phyloP scores from a whole-genome alignment of 306 rosid species.

The Cicer pinnatifidum region DNA sequence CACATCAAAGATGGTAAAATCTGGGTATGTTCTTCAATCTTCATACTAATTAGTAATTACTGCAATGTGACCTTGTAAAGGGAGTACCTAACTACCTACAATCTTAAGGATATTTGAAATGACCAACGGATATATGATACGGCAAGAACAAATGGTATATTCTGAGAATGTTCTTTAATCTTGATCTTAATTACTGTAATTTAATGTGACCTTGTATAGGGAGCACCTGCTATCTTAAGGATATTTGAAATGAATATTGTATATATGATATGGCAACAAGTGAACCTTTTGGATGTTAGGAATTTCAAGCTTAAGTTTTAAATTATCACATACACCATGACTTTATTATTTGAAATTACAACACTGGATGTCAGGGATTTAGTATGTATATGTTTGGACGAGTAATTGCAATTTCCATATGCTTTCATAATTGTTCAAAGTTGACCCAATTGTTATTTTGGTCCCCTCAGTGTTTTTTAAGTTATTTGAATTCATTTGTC shows the following conservation, averaged over 20 bases:
- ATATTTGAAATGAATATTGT: slow-evolving; percentile 8
- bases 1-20: slow-evolving; percentile 71
- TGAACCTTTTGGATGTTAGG: slow-evolving; percentile 27
- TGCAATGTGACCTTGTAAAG: slow-evolving; percentile 18
- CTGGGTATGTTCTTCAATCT: slow-evolving; percentile 57
- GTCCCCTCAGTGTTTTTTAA: neutral
- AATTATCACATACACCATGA: slow-evolving; percentile 9
- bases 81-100: slow-evolving; percentile 20
- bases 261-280: slow-evolving; percentile 26
- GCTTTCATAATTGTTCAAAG: slow-evolving; percentile 37
- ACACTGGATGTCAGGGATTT: neutral
- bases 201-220: slow-evolving; percentile 27
- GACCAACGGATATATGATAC: neutral
- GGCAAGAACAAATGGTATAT: slow-evolving; percentile 53
- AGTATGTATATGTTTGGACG: neutral
- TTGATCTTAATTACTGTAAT: slow-evolving; percentile 16
- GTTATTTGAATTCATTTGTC: slow-evolving; percentile 17
- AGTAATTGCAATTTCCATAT: slow-evolving; percentile 24
- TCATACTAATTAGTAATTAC: slow-evolving; percentile 1
- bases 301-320: slow-evolving; percentile 23
- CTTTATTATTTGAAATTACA: slow-evolving; percentile 28
- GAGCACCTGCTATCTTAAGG: slow-evolving; percentile 26
- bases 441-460: slow-evolving; percentile 28
- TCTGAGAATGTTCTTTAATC: slow-evolving; percentile 58
- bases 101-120: slow-evolving; percentile 25